Evolutionary conservation across 176 grass and related monocot genomes (phyloP), one percentile per base, ranked within the genome.

Genomic region (Eremochloa ophiuroides): DNA sequence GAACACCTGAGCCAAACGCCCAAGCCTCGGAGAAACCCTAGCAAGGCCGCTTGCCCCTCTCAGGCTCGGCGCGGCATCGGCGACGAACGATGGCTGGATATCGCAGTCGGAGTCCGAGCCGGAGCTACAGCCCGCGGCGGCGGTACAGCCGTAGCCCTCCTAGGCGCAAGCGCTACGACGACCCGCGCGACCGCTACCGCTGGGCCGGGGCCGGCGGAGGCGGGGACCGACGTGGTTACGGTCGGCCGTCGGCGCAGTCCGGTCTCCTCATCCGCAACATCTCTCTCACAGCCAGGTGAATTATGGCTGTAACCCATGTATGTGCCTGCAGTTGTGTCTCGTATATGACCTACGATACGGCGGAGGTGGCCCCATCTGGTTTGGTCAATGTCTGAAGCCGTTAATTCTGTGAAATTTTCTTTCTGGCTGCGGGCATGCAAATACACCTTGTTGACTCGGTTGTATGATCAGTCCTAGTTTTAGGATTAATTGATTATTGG

Each of bases 251-350:
- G 4, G 58, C 81, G 13, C 88, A 76, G 62, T 78, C 88, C 17
- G 91, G 91, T 4, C 91, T 94, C 77, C 91, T 94, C 14, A 39
- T 94, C 47, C 88, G 91, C 3, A 94, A 94, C 66, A 91, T 94
- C 51, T 78, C 91, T 59, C 88, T 91, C 65, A 85, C 77, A 30
- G 86, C 88, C 14, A 88, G 91, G 91, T 94, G 10, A 22, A 8
- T 23, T 30, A 11, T 22, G 30, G 34, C 27, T 38, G 4, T 11
- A 12, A 22, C 25, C n/a, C 71, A 10, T 56, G 23, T 7, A 5
- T 42, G 41, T 71, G 31, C 14, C 69, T 69, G 14, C 6, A 28
- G 10, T 33, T 44, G 41, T 43, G 30, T 47, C 38, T 42, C 11
- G 11, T 55, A 43, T 77, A 43, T 77, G 11, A 40, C 20, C 71